Evolutionary conservation across 2,329 filamentous ascomycete genomes (phyloP).

Genomic region (Trichoderma arundinaceum): DNA sequence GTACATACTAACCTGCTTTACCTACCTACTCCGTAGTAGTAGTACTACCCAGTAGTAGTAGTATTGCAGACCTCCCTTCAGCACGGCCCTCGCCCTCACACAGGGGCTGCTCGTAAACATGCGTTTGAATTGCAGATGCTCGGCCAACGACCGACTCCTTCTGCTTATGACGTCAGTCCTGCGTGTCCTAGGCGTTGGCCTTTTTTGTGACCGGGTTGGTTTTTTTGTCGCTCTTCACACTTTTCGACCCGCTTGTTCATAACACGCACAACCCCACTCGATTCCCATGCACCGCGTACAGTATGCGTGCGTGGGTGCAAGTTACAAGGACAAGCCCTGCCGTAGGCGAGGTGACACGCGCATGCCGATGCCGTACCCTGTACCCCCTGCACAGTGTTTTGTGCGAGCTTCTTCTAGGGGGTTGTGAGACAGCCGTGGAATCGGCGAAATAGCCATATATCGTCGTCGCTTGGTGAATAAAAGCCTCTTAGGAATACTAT

Average conservation of each 20-base stretch:
- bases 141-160: conserved; percentile 29
- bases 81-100: not conserved
- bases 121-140: not conserved
- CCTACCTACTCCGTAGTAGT: no score
- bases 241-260: conserved; percentile 8
- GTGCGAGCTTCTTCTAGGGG: not conserved
- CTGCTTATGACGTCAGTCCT: conserved; percentile 20
- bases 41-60: no score
- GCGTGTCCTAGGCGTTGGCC: not conserved
- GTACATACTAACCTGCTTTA: no score
- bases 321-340: no score
- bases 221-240: not conserved
- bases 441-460: not conserved
- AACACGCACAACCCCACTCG: not conserved
- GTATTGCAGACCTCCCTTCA: no score
- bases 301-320: no score
- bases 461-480: not conserved
- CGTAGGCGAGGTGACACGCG: no score
- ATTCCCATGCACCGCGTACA: no score
- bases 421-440: not conserved
- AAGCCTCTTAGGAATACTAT: not conserved
- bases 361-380: not conserved
- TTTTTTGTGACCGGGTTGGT: no score
- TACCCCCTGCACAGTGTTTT: not conserved
- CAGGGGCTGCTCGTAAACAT: not conserved